These are phyloP conservation scores for Aspergillus sclerotialis DNA, from an alignment of 2,329 filamentous ascomycete genomes.

Conservation along the genomic window DNA sequence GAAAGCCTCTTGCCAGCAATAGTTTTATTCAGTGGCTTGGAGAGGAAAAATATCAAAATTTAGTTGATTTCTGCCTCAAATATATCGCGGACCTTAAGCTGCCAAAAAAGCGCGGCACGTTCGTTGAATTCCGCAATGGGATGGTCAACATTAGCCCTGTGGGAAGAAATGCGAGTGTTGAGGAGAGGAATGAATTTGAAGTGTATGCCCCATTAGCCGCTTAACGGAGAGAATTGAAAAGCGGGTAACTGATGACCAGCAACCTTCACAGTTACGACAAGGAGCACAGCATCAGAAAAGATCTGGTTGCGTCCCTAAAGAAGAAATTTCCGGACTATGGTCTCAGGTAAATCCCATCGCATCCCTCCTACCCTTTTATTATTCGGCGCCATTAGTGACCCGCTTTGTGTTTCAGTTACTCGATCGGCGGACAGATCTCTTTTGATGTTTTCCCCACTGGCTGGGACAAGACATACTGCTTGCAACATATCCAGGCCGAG, in stretches of 20 bases:
- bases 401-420: constrained; percentile 54
- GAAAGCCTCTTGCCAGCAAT: constrained; percentile 65
- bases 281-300: constrained; percentile 65
- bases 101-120: constrained; percentile 60
- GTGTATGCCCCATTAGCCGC: constrained; percentile 29
- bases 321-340: constrained; percentile 77
- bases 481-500: constrained; percentile 78
- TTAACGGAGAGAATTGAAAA: background rate
- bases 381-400: too few species aligned
- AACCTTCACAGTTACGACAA: constrained; percentile 68
- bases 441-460: constrained; percentile 96
- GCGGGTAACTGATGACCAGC: constrained; percentile 7
- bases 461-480: constrained; percentile 99
- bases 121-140: constrained; percentile 59
- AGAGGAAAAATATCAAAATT: constrained; percentile 63
- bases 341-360: constrained; percentile 61
- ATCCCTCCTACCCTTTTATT: too few species aligned
- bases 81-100: constrained; percentile 57
- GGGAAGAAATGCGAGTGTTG: constrained; percentile 70
- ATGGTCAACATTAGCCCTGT: constrained; percentile 60
- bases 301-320: constrained; percentile 68
- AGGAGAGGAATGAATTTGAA: constrained; percentile 78
- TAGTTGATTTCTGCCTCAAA: constrained; percentile 53
- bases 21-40: constrained; percentile 91
- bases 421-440: constrained; percentile 94